These are phyloP conservation scores for Cardamine occulta DNA, from an alignment of 345 rosid genomes.

Conservation along the genomic window DNA sequence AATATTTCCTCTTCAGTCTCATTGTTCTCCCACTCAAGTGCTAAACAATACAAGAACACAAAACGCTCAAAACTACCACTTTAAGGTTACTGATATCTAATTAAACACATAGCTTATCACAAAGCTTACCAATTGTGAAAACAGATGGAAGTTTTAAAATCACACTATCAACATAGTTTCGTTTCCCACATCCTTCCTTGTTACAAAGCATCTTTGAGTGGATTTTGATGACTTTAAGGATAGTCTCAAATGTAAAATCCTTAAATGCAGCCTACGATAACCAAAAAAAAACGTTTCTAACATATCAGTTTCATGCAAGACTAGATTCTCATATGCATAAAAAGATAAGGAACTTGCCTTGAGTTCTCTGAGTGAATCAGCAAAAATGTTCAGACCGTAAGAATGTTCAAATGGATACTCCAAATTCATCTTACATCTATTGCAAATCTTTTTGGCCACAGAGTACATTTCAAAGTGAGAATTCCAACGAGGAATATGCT, in stretches of 20 bases:
- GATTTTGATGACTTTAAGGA: constrained; percentile 8
- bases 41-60: not conserved
- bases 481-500: constrained; percentile 10
- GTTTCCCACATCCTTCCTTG: constrained; percentile 18
- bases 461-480: not conserved
- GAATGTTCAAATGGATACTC: not conserved
- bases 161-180: constrained; percentile 6
- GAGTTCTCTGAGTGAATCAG: constrained; percentile 29
- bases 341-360: constrained; percentile 21
- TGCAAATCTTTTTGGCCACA: not conserved
- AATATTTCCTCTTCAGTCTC: constrained; percentile 23
- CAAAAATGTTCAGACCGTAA: constrained; percentile 6
- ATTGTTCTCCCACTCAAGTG: constrained; percentile 37
- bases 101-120: not conserved
- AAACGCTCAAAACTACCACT: not conserved
- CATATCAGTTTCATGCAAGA: not conserved
- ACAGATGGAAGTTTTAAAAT: constrained; percentile 7
- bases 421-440: constrained; percentile 2
- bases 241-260: constrained; percentile 17
- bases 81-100: not conserved
- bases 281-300: not conserved
- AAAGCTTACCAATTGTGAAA: constrained; percentile 31
- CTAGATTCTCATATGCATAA: not conserved
- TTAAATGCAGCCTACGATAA: constrained; percentile 2
- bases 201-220: not conserved